Conservation (phyloP, 2,329 filamentous ascomycete genomes). For the Epichloe amarillans region DNA sequence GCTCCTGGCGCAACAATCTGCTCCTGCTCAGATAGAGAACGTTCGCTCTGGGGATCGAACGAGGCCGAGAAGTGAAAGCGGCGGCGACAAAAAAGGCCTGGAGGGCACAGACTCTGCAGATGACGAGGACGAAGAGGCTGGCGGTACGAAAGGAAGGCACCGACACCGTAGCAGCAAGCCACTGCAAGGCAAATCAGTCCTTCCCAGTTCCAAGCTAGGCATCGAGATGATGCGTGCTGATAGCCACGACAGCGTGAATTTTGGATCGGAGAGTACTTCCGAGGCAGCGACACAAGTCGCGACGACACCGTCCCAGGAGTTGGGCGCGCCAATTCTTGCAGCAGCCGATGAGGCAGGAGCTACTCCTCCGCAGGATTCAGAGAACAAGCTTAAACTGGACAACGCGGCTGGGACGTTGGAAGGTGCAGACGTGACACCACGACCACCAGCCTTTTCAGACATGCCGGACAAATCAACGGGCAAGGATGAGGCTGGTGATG, state of each 20-base stretch:
- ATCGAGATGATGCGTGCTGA: slow-evolving; percentile 98
- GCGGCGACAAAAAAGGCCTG: slow-evolving; percentile 56
- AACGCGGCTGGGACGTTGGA: neutral
- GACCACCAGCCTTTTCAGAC: slow-evolving; percentile 16
- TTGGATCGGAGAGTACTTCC: slow-evolving; percentile 35
- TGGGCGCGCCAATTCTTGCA: slow-evolving; percentile 18
- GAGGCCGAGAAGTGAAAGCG: slow-evolving; percentile 57
- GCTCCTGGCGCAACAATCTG: slow-evolving; percentile 48
- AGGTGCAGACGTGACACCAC: slow-evolving; percentile 17
- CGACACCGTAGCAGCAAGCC: slow-evolving; percentile 29
- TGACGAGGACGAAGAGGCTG: slow-evolving; percentile 87
- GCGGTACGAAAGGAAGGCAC: slow-evolving; percentile 34
- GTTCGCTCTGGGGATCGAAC: slow-evolving; percentile 59
- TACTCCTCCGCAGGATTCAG: slow-evolving; percentile 9
- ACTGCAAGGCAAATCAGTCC: slow-evolving; percentile 32
- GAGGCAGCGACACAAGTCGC: slow-evolving; percentile 39
- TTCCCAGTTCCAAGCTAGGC: slow-evolving; percentile 76
- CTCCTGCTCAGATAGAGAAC: slow-evolving; percentile 47
- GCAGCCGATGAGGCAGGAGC: slow-evolving; percentile 1
- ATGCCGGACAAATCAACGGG: neutral
- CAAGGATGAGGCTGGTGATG: slow-evolving; percentile 8
- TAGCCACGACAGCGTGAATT: slow-evolving; percentile 67
- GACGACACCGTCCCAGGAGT: slow-evolving; percentile 34
- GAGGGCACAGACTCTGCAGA: slow-evolving; percentile 80
- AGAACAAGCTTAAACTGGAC: neutral